Base-by-base conservation (phyloP, 768 basidiomycete genomes). In the Boletus patriciae region DNA sequence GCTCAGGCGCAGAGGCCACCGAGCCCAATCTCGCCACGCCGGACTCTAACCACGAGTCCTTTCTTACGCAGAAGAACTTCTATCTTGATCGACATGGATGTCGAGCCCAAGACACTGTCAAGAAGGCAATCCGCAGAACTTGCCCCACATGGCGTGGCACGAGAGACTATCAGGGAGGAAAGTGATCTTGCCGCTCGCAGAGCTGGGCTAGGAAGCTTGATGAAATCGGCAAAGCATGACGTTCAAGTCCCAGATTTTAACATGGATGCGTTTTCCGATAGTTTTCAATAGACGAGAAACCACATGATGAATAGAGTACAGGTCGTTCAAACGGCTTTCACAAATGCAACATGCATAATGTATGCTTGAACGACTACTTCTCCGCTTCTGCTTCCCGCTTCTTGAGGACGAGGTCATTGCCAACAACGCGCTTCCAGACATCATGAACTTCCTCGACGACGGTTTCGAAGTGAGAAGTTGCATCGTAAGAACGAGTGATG, bases 401-500 rank as follows among this genome's bases (percentile, higher is more conserved):
- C 86, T 91, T 94, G 65, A 96, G 82, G 52, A 87, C 90, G 50
- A 96, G 80, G 48, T 88, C 85, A 47, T 77, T 78, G 48, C 90
- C 93, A 4, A 81, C 79, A 51, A 96, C 85, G 52, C 95, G 82
- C 78, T 88, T 86, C 93, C 94, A 99, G 41, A 98, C 92, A 73
- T 98, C 91, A 59, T 90, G 88, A 37, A 99, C 97, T 58, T 99
- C 96, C 50, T 98, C 94, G 25, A 96, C 93, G 46, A 98, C 95
- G 27, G 93, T 97, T 80, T 99, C 97, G 72, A 99, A 98, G 77
- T 99, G 97, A 29, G 92, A 94, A 12, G 97, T 98, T 9, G 97
- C 96, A 70, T 99, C 97, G 75, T 98, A 99, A 16, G 94, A 97
- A 53, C 89, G 89, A 52, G 97, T 99, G 77, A 99, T 87, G 80